phyloP scores from a whole-genome alignment of 1,284 basidiomycete species.

The Ganoderma sp. region DNA sequence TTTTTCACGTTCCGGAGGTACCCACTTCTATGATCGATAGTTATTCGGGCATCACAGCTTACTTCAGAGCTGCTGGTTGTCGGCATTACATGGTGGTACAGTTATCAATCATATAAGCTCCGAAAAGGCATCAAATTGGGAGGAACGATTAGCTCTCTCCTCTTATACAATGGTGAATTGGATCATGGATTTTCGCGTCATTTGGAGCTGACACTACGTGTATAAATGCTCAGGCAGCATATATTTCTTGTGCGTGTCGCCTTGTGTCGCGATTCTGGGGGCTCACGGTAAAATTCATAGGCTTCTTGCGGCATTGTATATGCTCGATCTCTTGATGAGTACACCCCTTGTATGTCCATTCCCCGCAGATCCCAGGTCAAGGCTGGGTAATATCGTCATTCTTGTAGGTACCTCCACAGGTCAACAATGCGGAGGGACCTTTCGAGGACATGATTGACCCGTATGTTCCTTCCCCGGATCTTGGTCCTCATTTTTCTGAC shows the following conservation, averaged over 20 bases:
- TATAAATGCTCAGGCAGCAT: background rate
- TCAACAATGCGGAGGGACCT: too few relatives aligned
- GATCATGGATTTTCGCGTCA: background rate
- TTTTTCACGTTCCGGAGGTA: background rate
- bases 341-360: background rate
- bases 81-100: background rate
- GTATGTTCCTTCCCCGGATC: background rate
- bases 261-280: too few relatives aligned
- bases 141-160: background rate
- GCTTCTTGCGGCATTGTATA: background rate
- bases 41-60: background rate
- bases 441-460: background rate
- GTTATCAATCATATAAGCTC: background rate
- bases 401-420: too few relatives aligned
- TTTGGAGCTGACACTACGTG: background rate
- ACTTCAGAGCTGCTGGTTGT: background rate
- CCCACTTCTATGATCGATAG: background rate
- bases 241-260: background rate
- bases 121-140: background rate
- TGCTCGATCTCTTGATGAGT: background rate
- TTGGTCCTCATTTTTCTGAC: background rate
- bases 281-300: background rate
- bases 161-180: background rate
- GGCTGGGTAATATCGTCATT: background rate
- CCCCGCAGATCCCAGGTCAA: background rate